Percentiles rank a stretch among this genome's conserved stretches.
These are phyloP conservation scores for Priceomyces castillae DNA, from an alignment of 805 yeast species.

Conservation along the genomic window DNA sequence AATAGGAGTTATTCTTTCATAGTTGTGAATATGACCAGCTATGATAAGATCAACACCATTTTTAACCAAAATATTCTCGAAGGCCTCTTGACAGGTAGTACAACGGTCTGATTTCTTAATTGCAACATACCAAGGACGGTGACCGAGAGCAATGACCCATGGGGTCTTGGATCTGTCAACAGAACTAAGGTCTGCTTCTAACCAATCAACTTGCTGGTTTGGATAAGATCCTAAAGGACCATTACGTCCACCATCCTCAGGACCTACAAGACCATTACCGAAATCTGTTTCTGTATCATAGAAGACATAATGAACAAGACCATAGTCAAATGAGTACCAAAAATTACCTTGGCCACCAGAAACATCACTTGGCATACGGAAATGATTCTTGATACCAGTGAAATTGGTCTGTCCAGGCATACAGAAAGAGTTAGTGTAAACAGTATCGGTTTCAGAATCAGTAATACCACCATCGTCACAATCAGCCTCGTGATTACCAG, in stretches of 20 bases:
- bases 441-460: conserved; percentile 1
- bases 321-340: conserved; percentile 15
- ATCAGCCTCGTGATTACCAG: conserved; percentile 16
- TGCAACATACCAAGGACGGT: conserved; percentile 16
- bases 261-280: conserved; percentile 13
- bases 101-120: conserved; percentile 6
- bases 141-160: conserved; percentile 14
- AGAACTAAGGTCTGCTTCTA: conserved; percentile 10
- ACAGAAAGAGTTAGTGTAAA: conserved; percentile 13
- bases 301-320: conserved; percentile 12
- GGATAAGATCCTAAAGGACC: conserved; percentile 11
- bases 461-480: conserved; percentile 11
- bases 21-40: conserved; percentile 14
- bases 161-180: conserved; percentile 15
- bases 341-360: conserved; percentile 12
- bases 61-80: conserved; percentile 10
- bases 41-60: conserved; percentile 12
- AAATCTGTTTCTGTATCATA: conserved; percentile 15
- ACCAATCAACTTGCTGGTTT: conserved; percentile 13
- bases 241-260: conserved; percentile 12
- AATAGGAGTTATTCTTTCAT: conserved; percentile 12
- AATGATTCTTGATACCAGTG: conserved; percentile 14
- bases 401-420: conserved; percentile 15
- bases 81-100: conserved; percentile 11
- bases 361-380: conserved; percentile 13